Conservation (phyloP, 2,329 filamentous ascomycete genomes). For the Trichoderma sp. region DNA sequence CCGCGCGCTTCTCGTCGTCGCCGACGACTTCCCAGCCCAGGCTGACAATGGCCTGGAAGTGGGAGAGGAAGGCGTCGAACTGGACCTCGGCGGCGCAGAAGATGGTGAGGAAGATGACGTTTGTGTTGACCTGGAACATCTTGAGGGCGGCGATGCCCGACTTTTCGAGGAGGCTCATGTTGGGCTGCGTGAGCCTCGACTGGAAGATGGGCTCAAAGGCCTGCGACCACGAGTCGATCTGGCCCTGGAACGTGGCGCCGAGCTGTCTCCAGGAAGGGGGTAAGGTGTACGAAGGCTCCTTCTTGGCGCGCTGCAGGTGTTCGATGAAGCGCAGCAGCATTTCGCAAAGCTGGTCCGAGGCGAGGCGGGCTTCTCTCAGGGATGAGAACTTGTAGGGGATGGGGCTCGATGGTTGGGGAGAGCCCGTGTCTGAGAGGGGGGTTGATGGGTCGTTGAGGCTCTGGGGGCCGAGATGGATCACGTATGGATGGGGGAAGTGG, state of each 20-base stretch:
- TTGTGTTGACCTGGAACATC: slow-evolving; percentile 62
- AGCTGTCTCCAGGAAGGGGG: slow-evolving; percentile 52
- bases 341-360: slow-evolving; percentile 60
- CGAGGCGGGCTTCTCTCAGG: slow-evolving; percentile 57
- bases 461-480: slow-evolving; percentile 51
- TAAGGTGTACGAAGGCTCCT: slow-evolving; percentile 56
- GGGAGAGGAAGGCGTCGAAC: slow-evolving; percentile 57
- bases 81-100: slow-evolving; percentile 61
- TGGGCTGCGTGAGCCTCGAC: slow-evolving; percentile 49
- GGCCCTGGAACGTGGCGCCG: slow-evolving; percentile 51
- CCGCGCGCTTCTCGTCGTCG: slow-evolving; percentile 58
- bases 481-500: slow-evolving; percentile 64
- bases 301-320: slow-evolving; percentile 51
- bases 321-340: slow-evolving; percentile 62
- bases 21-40: slow-evolving; percentile 61
- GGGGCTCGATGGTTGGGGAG: slow-evolving; percentile 42
- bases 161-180: slow-evolving; percentile 58
- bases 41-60: slow-evolving; percentile 59
- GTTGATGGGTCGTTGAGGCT: slow-evolving; percentile 35
- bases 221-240: slow-evolving; percentile 57
- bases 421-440: slow-evolving; percentile 48
- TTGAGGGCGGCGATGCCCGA: slow-evolving; percentile 63
- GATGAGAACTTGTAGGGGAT: slow-evolving; percentile 47
- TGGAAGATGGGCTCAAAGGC: slow-evolving; percentile 60
- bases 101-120: slow-evolving; percentile 61